Base-by-base conservation (phyloP, 2,329 filamentous ascomycete species). In the Stemphylium vesicarium region DNA sequence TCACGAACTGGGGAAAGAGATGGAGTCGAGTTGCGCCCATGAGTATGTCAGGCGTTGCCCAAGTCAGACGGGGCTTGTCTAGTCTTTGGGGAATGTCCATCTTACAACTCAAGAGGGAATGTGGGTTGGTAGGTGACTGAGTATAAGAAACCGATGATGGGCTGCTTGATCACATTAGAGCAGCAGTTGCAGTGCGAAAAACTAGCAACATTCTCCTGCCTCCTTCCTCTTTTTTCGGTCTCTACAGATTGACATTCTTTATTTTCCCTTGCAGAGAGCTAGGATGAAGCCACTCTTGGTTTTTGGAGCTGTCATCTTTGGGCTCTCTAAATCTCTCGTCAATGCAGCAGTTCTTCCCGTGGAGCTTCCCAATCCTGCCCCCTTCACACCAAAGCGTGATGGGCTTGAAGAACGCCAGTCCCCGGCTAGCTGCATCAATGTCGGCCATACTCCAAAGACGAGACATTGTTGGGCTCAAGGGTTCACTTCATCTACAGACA, bases 391-490 rank as follows among this genome's bases (percentile, higher is more conserved):
- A 29, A 48, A 46, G 16, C 52, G 50, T 10, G 24, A 50, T 31
- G 35, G 24, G n/a, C 53, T 68, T 8, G 59, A 64, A 12, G 52
- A 63, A 39, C 62, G 63, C 22, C 68, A 71, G 24, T 52, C 54
- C 1, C 24, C 57, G 11, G 16, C 47, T 12, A 35, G 39, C 5
- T 63, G 60, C 45, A 12, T 36, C 12, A 38, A 48, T 18, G 78
- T 75, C 50, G 72, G 62, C 15, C 69, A 79, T 62, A 68, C 72
- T 2, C 71, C 77, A 9, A 70, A 60, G 11, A 73, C 66, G 11
- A 67, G 78, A 47, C 60, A 68, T 13, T 80, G 77, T 54, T 80
- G 78, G 78, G 54, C 63, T 16, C 59, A 51, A 32, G 77, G 78
- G 3, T 79, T 63, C 32, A 59, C 73, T 48, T 70, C 75, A 18